Base-by-base conservation (phyloP, 1,284 basidiomycete species). In the Volvariella volvacea region DNA sequence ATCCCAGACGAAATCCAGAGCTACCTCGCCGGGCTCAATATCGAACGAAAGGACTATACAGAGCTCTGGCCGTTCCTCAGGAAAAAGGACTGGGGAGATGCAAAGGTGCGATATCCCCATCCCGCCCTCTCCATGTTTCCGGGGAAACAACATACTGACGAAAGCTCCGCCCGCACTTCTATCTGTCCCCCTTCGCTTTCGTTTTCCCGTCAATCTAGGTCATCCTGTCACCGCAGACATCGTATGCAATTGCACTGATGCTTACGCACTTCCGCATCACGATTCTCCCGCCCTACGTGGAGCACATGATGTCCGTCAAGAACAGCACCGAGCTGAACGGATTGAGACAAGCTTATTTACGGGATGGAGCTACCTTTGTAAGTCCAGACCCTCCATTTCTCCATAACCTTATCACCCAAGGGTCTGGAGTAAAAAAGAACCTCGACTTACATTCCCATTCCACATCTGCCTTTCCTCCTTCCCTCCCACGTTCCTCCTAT, bases 311-410 rank as follows among this genome's bases (percentile, higher is more conserved):
- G 71, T 79, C 83, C 1, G 68, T 94, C 58, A 99, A 99, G 78
- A 98, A 95, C 58, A 67, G 78, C 15, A 73, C 74, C 16, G 94
- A 97, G 66, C 70, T 95, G 41, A 77, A 86, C 41, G 92, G 93
- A 1, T 70, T 96, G 64, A 76, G 81, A 46, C 72, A 78, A 42
- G 92, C 92, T 0, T 97, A 98, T 63, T 64, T 92, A 4, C 77
- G 93, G 39, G 95, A 99, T 61, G 95, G 94, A 15, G 86, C 79
- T 28, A 88, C 92, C n/a, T 92, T 87, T 62, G 92, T 92, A 59
- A 56, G 78, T 73, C 25, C 6, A 6, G 6, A 7, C 19, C 19
- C 34, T 4, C n/a, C 34, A 7, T 36, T 16, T 20, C 4, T 7
- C 34, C 6, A 36, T 43, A 39, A 6, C 34, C 40, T 40, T 45